Evolutionary conservation across 148 eudicot genomes (phyloP).

Genomic region (Pouteria glomerata): DNA sequence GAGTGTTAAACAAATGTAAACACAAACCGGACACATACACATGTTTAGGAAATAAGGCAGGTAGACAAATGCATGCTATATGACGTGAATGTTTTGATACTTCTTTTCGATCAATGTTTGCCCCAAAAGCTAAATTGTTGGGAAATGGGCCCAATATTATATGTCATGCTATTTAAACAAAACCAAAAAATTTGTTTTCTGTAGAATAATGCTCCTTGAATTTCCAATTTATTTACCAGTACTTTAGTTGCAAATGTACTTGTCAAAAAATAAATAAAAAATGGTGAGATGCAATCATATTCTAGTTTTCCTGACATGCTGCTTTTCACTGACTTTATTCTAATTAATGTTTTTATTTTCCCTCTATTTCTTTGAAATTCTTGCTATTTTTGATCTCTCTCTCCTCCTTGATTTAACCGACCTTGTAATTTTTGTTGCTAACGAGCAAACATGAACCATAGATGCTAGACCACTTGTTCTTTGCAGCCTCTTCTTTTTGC

Average conservation of each 20-base stretch:
- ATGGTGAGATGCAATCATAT: background rate
- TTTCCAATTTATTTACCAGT: too few species aligned
- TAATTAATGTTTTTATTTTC: background rate
- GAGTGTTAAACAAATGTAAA: background rate
- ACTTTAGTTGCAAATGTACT: background rate
- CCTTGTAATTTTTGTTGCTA: background rate
- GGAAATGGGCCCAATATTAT: background rate
- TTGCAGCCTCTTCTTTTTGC: background rate
- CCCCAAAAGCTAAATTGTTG: background rate
- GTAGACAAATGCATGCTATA: background rate
- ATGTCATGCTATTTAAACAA: background rate
- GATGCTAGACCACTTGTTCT: background rate
- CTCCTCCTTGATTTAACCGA: background rate
- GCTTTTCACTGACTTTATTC: background rate
- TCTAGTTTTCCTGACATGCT: background rate
- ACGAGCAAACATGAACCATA: background rate
- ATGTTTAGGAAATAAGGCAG: background rate
- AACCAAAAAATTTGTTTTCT: background rate
- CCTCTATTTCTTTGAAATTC: background rate
- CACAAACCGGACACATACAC: too few species aligned
- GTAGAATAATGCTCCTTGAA: background rate
- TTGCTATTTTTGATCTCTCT: background rate
- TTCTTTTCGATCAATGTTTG: too few species aligned
- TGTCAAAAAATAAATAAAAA: background rate
- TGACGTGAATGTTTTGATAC: too few species aligned